Percentiles rank a stretch among this genome's conserved stretches.
Conservation (phyloP, 2,329 filamentous ascomycete genomes). For the Fusarium avenaceum region DNA sequence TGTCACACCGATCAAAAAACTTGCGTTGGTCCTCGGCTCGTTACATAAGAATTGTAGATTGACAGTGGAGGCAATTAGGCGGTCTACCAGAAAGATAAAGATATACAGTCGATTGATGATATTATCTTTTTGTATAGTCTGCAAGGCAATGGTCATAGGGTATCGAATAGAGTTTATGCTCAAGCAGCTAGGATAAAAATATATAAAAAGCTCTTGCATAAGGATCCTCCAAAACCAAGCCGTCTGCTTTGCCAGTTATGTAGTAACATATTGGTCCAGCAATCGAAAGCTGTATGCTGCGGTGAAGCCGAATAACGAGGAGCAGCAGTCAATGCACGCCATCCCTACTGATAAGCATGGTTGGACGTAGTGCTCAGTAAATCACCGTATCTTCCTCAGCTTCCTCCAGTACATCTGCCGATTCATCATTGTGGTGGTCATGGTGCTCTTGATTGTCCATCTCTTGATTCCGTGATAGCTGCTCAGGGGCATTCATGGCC, state of each 20-base stretch:
- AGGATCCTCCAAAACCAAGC: slow-evolving; percentile 12
- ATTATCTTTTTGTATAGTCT: not conserved
- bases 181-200: slow-evolving; percentile 3
- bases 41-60: slow-evolving; percentile 24
- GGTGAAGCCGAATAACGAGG: not conserved
- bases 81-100: slow-evolving; percentile 18
- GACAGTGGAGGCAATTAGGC: slow-evolving; percentile 19
- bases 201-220: slow-evolving; percentile 6
- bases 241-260: not conserved
- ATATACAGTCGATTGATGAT: not conserved
- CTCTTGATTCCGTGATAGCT: slow-evolving; percentile 18
- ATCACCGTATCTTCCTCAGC: slow-evolving; percentile 93
- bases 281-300: not conserved
- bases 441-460: slow-evolving; percentile 31
- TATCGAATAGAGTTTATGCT: slow-evolving; percentile 29
- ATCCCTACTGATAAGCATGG: not conserved
- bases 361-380: slow-evolving; percentile 69
- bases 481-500: slow-evolving; percentile 19
- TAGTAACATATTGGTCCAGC: not conserved
- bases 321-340: slow-evolving; percentile 1
- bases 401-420: slow-evolving; percentile 83
- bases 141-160: slow-evolving; percentile 6
- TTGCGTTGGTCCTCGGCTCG: slow-evolving; percentile 12
- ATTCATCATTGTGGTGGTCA: slow-evolving; percentile 71
- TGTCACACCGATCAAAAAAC: slow-evolving; percentile 28